phyloP scores from a whole-genome alignment of 148 eudicot genomes.

The Dysphania ambrosioides region DNA sequence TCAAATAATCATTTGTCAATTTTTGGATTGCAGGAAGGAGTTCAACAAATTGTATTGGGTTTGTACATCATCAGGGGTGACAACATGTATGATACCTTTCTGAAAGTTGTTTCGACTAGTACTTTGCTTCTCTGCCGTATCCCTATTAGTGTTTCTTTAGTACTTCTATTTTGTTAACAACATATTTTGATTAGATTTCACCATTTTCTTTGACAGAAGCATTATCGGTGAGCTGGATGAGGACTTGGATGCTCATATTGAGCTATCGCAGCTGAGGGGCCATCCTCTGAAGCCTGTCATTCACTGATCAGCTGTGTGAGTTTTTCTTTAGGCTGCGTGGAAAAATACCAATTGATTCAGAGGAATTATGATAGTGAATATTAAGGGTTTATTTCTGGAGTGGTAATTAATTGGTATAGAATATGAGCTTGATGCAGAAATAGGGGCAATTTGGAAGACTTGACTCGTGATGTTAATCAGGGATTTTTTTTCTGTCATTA shows the following conservation, averaged over 20 bases:
- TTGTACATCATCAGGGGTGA: conserved; percentile 96
- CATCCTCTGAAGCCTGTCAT: conserved; percentile 82
- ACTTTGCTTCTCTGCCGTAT: not conserved
- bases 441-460: not conserved
- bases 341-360: conserved; percentile 3
- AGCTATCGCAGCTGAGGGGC: conserved; percentile 64
- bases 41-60: conserved; percentile 86
- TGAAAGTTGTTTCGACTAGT: not conserved
- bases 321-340: not conserved
- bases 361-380: conserved; percentile 1
- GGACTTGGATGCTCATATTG: conserved; percentile 68
- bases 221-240: conserved; percentile 84
- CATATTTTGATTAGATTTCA: not conserved
- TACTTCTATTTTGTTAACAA: not conserved
- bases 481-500: not conserved
- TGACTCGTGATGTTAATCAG: conserved; percentile 12
- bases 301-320: conserved; percentile 35
- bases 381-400: conserved; percentile 1
- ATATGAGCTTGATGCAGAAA: conserved; percentile 2
- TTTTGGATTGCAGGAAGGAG: conserved; percentile 74
- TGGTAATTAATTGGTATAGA: conserved; percentile 14
- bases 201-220: conserved; percentile 51
- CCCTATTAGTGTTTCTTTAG: not conserved
- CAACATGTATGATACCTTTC: conserved; percentile 64
- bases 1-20: conserved; percentile 12